A percentile compares a stretch with the other conserved stretches of the same genome.
phyloP scores from a whole-genome alignment of 352 stramenopile species.

The Pythium brachiatum region DNA sequence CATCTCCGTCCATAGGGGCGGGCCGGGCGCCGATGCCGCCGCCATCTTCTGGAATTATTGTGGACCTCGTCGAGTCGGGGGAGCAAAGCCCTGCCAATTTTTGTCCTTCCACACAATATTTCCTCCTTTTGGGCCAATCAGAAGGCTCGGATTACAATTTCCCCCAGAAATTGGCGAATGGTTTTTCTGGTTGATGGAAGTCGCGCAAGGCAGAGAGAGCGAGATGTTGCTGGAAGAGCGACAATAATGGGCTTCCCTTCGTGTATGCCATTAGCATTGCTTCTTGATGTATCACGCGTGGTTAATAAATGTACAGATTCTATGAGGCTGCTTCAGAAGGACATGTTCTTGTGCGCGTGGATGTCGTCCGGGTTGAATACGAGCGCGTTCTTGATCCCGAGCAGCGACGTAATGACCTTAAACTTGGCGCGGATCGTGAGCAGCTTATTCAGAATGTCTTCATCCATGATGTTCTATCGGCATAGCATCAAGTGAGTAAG shows the following conservation, averaged over 20 bases:
- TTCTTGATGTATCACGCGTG: too few relatives aligned
- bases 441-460: slow-evolving; percentile 71
- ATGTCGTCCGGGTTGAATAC: slow-evolving; percentile 71
- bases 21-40: not conserved
- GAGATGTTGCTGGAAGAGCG: too few relatives aligned
- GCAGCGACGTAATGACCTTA: slow-evolving; percentile 69
- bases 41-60: slow-evolving; percentile 14
- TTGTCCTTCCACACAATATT: slow-evolving; percentile 16
- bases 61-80: not conserved
- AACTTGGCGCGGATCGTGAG: slow-evolving; percentile 80
- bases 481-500: not conserved
- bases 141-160: not conserved
- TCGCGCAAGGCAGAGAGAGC: too few relatives aligned
- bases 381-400: slow-evolving; percentile 48
- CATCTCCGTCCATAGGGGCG: slow-evolving; percentile 10
- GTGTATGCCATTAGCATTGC: too few relatives aligned
- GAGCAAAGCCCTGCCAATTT: not conserved
- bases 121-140: slow-evolving; percentile 21
- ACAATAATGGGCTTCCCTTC: too few relatives aligned
- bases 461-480: slow-evolving; percentile 69
- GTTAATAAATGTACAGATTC: not conserved
- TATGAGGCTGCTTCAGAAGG: slow-evolving; percentile 38
- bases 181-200: too few relatives aligned
- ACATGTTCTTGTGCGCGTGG: slow-evolving; percentile 83
- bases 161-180: too few relatives aligned